Evolutionary conservation across 768 basidiomycete genomes (phyloP), one percentile per base, ranked within the genome.

Genomic region (Tylopilus sp.): DNA sequence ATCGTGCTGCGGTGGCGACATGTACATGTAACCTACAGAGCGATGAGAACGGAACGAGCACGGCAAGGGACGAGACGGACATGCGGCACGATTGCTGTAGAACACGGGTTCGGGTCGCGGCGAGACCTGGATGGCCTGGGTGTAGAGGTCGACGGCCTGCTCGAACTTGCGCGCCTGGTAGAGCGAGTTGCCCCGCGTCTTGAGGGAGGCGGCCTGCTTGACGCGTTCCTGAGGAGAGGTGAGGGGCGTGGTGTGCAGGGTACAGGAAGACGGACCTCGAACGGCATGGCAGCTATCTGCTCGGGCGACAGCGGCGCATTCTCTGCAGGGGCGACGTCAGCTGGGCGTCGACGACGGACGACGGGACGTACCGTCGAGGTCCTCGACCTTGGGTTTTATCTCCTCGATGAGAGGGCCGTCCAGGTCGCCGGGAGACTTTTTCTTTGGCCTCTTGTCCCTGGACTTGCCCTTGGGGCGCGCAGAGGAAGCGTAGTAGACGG

Each of bases 71-170:
- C 4, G 11, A 24, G 21, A 62, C 86, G 51, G 54, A 92, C 96
- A 98, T 56, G 97, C 97, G 36, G 96, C 97, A 47, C 97, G 86
- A 72, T 99, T 99, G 72, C 90, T 92, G 80, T 85, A 98, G 74
- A 87, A 99, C 29, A 98, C 92, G 26, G 97, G 86, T 64, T 96
- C 92, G 8, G 86, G 83, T 67, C 83, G 85, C 9, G 89, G 85
- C 5, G 89, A 77, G 19, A 88, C 77, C 42, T 79, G 75, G 56
- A 92, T 90, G 33, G 89, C 89, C 52, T 80, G 81, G 12, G 87
- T 87, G 73, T 92, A 91, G 50, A 80, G 73, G 22, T 82, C 77
- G 25, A 77, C 79, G 11, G 89, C 89, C 40, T 74, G 71, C 7
- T 71, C 66, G 60, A 83, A 89, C 60, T 80, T 79, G 58, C 79